A percentile compares a stretch with the other conserved stretches of the same genome.
Conservation (phyloP, 1,284 basidiomycete species). For the Tylopilus sp. region DNA sequence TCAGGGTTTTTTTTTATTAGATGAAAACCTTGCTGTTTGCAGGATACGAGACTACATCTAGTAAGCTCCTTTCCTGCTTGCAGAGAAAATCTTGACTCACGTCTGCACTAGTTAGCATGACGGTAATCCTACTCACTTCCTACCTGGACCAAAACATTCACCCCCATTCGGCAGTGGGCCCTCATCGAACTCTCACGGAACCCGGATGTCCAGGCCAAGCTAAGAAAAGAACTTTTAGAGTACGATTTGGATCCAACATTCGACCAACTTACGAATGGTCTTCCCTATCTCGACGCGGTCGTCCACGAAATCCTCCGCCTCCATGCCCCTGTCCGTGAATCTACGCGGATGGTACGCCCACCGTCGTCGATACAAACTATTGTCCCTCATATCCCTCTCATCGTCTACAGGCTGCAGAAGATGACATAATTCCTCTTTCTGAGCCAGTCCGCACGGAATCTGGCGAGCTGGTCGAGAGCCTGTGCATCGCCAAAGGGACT, state of each 20-base stretch:
- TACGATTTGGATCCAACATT: slow-evolving; percentile 28
- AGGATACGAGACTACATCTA: slow-evolving; percentile 42
- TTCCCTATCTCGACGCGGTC: slow-evolving; percentile 37
- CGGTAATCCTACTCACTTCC: slow-evolving; percentile 12
- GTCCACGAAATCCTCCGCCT: slow-evolving; percentile 21
- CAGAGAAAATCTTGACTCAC: not conserved
- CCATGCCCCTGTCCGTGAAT: slow-evolving; percentile 11
- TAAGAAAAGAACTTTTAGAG: slow-evolving; percentile 42
- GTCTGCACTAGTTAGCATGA: slow-evolving; percentile 23
- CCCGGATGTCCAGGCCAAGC: slow-evolving; percentile 35
- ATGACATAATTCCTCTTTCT: slow-evolving; percentile 51
- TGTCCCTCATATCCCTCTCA: not conserved
- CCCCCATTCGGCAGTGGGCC: slow-evolving; percentile 23
- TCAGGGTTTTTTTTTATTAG: slow-evolving; percentile 10
- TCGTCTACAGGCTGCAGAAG: slow-evolving; percentile 35
- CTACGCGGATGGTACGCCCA: slow-evolving; percentile 9
- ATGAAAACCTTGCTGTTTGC: slow-evolving; percentile 40
- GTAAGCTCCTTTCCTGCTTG: slow-evolving; percentile 21
- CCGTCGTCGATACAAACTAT: not conserved
- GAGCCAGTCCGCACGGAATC: slow-evolving; percentile 23
- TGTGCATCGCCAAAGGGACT: slow-evolving; percentile 45
- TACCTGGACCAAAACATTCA: not conserved
- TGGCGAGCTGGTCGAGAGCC: slow-evolving; percentile 36
- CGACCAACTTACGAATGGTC: slow-evolving; percentile 18
- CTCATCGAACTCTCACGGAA: slow-evolving; percentile 28